phyloP scores from a whole-genome alignment of 2,329 filamentous ascomycete species.

The Eutypella sp. region DNA sequence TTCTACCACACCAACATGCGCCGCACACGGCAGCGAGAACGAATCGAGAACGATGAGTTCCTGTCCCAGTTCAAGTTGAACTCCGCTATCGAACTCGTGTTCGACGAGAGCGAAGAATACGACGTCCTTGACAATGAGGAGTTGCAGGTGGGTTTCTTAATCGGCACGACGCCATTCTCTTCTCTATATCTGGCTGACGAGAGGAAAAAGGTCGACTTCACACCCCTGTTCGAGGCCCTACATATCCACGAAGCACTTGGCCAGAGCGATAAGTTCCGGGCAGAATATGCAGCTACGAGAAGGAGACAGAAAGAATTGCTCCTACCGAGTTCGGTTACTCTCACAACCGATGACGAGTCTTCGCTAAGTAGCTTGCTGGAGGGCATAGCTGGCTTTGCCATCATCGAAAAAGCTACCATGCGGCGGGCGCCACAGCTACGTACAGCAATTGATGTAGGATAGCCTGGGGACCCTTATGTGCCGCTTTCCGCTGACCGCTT shows the following conservation, averaged over 20 bases:
- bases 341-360: conserved; percentile 77
- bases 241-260: conserved; percentile 95
- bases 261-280: conserved; percentile 83
- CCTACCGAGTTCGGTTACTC: conserved; percentile 68
- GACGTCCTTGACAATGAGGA: conserved; percentile 95
- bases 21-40: conserved; percentile 74
- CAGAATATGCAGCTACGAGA: conserved; percentile 87
- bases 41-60: conserved; percentile 70
- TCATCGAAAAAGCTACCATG: conserved; percentile 93
- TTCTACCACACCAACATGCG: conserved; percentile 94
- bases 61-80: conserved; percentile 85
- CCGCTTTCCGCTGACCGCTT: conserved; percentile 4
- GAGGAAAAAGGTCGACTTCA: conserved; percentile 70
- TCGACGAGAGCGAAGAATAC: conserved; percentile 92
- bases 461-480: background rate
- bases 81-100: conserved; percentile 90
- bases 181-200: conserved; percentile 4
- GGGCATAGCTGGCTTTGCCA: conserved; percentile 92
- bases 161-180: background rate
- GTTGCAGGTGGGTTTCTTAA: conserved; percentile 49
- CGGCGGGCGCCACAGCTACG: conserved; percentile 78
- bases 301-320: conserved; percentile 88
- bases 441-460: conserved; percentile 70
- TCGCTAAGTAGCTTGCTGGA: conserved; percentile 88
- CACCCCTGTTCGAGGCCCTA: conserved; percentile 86